Evolutionary conservation across 164 flowering plant species (phyloP).

Genomic region (Piper longum): DNA sequence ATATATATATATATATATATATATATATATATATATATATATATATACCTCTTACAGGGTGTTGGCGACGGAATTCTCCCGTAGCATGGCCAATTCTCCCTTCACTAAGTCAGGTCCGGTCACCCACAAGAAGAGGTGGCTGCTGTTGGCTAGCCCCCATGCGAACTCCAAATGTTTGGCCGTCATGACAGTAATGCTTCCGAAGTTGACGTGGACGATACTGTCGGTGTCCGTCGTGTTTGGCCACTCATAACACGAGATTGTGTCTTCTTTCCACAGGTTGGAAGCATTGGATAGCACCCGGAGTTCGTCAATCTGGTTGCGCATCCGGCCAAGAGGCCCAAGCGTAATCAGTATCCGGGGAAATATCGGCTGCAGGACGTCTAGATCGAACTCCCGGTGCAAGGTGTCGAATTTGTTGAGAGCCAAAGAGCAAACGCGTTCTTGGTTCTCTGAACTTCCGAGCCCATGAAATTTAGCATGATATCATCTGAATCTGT

Average conservation of each 20-base stretch:
- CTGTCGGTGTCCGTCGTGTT: conserved; percentile 9
- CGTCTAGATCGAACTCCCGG: conserved; percentile 5
- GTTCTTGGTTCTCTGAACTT: conserved; percentile 2
- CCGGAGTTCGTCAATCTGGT: neutral
- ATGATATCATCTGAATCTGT: conserved; percentile 10
- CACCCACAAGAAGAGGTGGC: no score
- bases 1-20: no score
- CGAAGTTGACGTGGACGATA: no score
- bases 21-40: no score
- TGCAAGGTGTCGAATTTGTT: conserved; percentile 14
- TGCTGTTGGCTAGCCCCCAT: conserved; percentile 26
- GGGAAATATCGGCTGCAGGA: conserved; percentile 2
- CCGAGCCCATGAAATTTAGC: conserved; percentile 4
- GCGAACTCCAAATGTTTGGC: conserved; percentile 20
- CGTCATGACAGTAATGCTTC: conserved; percentile 5
- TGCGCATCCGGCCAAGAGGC: conserved; percentile 9
- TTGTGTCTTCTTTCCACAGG: conserved; percentile 7
- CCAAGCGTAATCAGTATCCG: conserved; percentile 11
- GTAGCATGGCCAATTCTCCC: conserved; percentile 13
- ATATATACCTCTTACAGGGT: conserved; percentile 11
- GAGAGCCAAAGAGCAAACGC: conserved; percentile 3
- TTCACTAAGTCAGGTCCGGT: conserved; percentile 4
- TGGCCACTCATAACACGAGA: conserved; percentile 13
- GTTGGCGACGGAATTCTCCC: conserved; percentile 10
- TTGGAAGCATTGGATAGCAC: conserved; percentile 1